Evolutionary conservation across 2,329 filamentous ascomycete species (phyloP), one percentile per base, ranked within the genome.

Genomic region (Ophiocordyceps sinensis): DNA sequence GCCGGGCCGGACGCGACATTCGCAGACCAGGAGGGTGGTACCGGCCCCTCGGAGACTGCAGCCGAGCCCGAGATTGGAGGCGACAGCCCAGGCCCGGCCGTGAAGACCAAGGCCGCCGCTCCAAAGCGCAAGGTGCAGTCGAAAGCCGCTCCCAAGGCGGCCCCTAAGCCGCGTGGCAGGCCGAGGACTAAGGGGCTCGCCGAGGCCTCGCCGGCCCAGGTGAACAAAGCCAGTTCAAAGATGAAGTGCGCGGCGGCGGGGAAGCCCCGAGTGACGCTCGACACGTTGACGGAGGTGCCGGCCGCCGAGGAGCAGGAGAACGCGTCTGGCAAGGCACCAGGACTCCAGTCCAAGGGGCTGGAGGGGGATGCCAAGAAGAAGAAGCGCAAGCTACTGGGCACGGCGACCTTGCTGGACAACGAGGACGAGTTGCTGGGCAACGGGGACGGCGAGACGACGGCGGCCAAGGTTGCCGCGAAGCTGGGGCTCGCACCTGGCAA

Each of bases 361-460:
- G 61, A 63, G 47, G 51, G 49, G 28, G 64, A 70, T 47, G 63
- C 59, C 7, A 73, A 68, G 58, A 79, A 75, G 55, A 85, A 81
- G 68, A 87, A 82, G 66, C 75, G 82, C 46, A 88, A 85, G 60
- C 62, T 85, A 5, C 66, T 84, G 2, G 77, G 79, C 4, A 64
- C 62, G 19, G 68, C 71, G 19, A 75, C n/a, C 3, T 56, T 91
- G 6, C 85, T 89, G 44, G 79, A 81, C 5, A 80, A 82, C 9
- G 70, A 43, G 14, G 40, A 41, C n/a, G 36, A n/a, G 3, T 56
- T 91, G 6, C 85, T 89, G 44, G 79, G 82, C 5, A 80, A 82
- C 9, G 70, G 41, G 14, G 40, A 41, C n/a, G 36, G 17, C n/a
- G 35, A 36, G n/a, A 17, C 19, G n/a, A 67, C 5, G 75, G 59